Evolutionary conservation across 306 rosid species (phyloP).

Genomic region (Cucumis cinereus): DNA sequence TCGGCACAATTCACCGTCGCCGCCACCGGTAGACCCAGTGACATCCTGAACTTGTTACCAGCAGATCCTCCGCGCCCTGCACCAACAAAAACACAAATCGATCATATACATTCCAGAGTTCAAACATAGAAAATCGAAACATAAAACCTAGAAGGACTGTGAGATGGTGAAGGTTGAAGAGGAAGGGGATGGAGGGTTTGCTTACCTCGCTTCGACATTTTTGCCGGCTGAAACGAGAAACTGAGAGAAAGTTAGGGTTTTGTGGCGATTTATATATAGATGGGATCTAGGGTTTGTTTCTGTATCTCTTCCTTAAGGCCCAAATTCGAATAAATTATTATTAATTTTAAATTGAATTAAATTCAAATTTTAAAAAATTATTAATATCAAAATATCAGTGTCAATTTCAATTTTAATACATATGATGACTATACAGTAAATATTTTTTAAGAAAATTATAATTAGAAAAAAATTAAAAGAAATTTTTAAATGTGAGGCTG

Average conservation of each 20-base stretch:
- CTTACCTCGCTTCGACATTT: constrained; percentile 59
- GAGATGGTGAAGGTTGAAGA: neutral
- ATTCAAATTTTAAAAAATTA: neutral
- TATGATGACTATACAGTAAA: too few relatives aligned
- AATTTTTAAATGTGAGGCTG: too few relatives aligned
- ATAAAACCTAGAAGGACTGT: neutral
- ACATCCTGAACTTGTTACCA: constrained; percentile 66
- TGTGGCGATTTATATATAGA: constrained; percentile 3
- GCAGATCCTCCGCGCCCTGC: constrained; percentile 59
- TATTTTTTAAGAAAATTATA: too few relatives aligned
- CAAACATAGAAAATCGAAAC: neutral
- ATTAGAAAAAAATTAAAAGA: too few relatives aligned
- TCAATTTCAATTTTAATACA: too few relatives aligned
- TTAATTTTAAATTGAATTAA: neutral
- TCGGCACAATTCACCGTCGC: constrained; percentile 64
- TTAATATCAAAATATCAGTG: too few relatives aligned
- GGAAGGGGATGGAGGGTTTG: neutral
- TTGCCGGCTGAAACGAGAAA: constrained; percentile 12
- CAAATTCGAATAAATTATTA: neutral
- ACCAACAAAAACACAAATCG: neutral
- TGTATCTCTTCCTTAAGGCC: neutral
- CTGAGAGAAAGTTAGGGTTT: constrained; percentile 8
- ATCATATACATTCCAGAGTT: neutral
- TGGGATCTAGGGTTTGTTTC: constrained; percentile 32
- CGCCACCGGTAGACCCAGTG: constrained; percentile 66